Evolutionary conservation across 768 basidiomycete genomes (phyloP).

Genomic region (Exidia glandulosa): DNA sequence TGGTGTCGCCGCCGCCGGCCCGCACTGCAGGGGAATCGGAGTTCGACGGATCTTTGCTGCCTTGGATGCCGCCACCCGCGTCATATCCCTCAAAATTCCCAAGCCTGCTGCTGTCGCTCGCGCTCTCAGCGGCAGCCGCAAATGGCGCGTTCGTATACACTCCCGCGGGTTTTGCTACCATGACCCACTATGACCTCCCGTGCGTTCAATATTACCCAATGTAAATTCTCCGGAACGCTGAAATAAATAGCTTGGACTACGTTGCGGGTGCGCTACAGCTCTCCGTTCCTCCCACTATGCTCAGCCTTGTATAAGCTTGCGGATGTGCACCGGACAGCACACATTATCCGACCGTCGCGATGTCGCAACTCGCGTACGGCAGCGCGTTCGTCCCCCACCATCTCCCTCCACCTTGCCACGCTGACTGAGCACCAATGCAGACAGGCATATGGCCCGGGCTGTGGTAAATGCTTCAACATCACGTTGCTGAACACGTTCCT

Average conservation of each 20-base stretch:
- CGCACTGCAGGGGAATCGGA: no score
- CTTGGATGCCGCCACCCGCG: no score
- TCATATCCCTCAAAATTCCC: no score
- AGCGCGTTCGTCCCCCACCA: no score
- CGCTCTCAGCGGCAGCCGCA: background rate
- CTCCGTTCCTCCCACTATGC: background rate
- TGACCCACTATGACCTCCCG: constrained; percentile 62
- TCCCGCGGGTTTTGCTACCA: constrained; percentile 50
- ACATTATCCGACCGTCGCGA: constrained; percentile 67
- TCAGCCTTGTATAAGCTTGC: constrained; percentile 29
- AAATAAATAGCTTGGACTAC: constrained; percentile 22
- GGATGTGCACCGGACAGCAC: constrained; percentile 57
- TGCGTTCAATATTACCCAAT: background rate
- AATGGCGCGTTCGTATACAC: constrained; percentile 54
- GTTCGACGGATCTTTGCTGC: no score
- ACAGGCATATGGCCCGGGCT: constrained; percentile 39
- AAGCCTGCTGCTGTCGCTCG: background rate
- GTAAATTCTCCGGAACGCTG: constrained; percentile 12
- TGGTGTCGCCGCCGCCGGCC: background rate
- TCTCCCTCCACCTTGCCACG: no score
- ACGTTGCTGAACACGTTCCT: constrained; percentile 60
- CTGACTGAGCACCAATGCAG: no score
- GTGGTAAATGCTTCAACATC: constrained; percentile 52
- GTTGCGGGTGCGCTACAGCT: constrained; percentile 31
- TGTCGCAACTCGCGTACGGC: constrained; percentile 72